These are phyloP conservation scores for Brassica incana DNA, from an alignment of 345 rosid species.

Conservation along the genomic window DNA sequence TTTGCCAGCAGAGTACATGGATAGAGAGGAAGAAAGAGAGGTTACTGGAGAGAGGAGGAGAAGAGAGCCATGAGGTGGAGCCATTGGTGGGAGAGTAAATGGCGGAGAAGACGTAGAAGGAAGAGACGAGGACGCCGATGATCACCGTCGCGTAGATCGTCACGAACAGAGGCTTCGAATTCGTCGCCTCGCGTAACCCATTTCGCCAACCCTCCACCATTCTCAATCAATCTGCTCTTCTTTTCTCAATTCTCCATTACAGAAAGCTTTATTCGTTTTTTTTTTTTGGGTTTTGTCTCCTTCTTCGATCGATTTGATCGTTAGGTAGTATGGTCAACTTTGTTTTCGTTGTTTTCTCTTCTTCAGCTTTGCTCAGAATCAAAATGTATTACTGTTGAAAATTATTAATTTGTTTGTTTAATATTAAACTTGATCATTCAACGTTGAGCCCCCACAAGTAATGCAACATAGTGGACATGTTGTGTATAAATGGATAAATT, in stretches of 20 bases:
- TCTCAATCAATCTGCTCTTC: neutral
- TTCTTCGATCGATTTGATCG: constrained; percentile 39
- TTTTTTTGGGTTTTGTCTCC: constrained; percentile 5
- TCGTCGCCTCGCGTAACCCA: constrained; percentile 63
- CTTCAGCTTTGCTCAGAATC: constrained; percentile 21
- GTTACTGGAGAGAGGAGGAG: constrained; percentile 48
- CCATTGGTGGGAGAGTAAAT: constrained; percentile 57
- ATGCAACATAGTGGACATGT: neutral
- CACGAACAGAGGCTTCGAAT: constrained; percentile 74
- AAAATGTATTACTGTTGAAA: neutral
- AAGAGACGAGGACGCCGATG: constrained; percentile 70
- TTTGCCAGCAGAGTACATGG: neutral
- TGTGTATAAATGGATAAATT: no score
- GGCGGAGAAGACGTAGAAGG: constrained; percentile 84
- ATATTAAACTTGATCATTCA: constrained; percentile 4
- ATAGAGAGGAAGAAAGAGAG: neutral
- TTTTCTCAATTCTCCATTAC: constrained; percentile 37
- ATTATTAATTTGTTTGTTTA: neutral
- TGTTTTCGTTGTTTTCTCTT: constrained; percentile 40
- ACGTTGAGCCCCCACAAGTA: neutral
- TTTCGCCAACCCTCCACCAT: constrained; percentile 68
- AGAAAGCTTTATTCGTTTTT: constrained; percentile 1
- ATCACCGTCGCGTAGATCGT: constrained; percentile 82
- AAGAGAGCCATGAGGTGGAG: constrained; percentile 60
- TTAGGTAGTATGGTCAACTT: constrained; percentile 40